Percentiles rank a stretch among this genome's conserved stretches.
phyloP scores from a whole-genome alignment of 2,329 filamentous ascomycete genomes.

The Ustulina deusta region DNA sequence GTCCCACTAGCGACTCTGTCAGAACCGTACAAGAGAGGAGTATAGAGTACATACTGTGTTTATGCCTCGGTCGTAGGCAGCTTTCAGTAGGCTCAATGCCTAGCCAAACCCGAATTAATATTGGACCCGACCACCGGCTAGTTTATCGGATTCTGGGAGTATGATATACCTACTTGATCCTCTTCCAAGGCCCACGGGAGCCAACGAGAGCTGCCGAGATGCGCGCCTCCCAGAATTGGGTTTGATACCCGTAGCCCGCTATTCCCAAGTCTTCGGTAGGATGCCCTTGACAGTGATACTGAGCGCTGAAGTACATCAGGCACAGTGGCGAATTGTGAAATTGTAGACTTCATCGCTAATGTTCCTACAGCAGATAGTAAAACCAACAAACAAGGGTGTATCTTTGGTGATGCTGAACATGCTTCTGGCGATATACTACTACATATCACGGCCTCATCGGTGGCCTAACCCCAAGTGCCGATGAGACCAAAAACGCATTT shows the following conservation, averaged over 20 bases:
- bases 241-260: conserved; percentile 72
- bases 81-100: conserved; percentile 14
- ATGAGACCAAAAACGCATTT: neutral
- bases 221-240: conserved; percentile 74
- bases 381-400: neutral
- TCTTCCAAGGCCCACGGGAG: conserved; percentile 69
- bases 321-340: conserved; percentile 23
- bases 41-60: conserved; percentile 15
- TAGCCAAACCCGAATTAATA: neutral
- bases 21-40: neutral
- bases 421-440: neutral
- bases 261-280: conserved; percentile 67
- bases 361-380: neutral
- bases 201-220: conserved; percentile 65
- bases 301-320: conserved; percentile 17
- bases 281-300: conserved; percentile 54
- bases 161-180: conserved; percentile 57
- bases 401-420: neutral
- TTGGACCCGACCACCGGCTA: neutral
- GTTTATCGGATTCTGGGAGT: too few species aligned
- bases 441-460: neutral
- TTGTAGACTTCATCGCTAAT: conserved; percentile 15
- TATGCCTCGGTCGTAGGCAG: conserved; percentile 22
- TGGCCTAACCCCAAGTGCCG: neutral
- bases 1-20: conserved; percentile 9